Evolutionary conservation across 169 alveolate genomes (phyloP), one percentile per base, ranked within the genome.

Genomic region (Plasmodium gonderi): DNA sequence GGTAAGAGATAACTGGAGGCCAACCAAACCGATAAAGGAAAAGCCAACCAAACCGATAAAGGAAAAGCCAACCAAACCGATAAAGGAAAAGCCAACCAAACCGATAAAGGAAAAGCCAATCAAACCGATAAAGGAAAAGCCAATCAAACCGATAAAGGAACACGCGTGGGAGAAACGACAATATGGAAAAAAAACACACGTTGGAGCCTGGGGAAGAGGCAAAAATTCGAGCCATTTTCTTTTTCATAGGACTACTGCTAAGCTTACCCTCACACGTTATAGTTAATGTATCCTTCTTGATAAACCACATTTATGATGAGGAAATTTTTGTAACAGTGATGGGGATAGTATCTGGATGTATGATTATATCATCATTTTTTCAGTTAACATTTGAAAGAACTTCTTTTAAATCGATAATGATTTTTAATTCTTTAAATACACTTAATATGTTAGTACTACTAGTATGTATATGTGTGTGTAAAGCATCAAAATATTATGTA

Each of bases 251-350:
- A 23, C 42, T 85, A 23, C 68, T 85, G 11, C 45, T 85, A 29
- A 74, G 79, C 8, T 64, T 85, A 36, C 92, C 92, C 0, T 74
- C 92, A 0, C 77, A 85, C n/a, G 78, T 74, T 14, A 31, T 85
- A 36, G 80, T 85, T 1, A 85, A 85, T 29, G 85, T 85, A 23
- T 85, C 92, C 11, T 85, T 85, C 65, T 76, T 85, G 33, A 85
- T 85, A 36, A 85, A 85, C 14, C 42, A 44, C 6, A 74, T 85
- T 44, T 85, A 85, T 33, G 31, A 74, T 1, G 92, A 74, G 78
- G 79, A 74, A 40, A 72, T 85, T 9, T 72, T 47, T 20, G 80
- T 85, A 5, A 85, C 47, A 3, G 23, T 74, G 1, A 72, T 85
- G 85, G 92, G 92, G 14, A 67, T 85, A 44, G 7, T 74, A 9